These are phyloP conservation scores for Diaporthe ilicicola DNA, from an alignment of 2,329 filamentous ascomycete genomes.

Conservation along the genomic window DNA sequence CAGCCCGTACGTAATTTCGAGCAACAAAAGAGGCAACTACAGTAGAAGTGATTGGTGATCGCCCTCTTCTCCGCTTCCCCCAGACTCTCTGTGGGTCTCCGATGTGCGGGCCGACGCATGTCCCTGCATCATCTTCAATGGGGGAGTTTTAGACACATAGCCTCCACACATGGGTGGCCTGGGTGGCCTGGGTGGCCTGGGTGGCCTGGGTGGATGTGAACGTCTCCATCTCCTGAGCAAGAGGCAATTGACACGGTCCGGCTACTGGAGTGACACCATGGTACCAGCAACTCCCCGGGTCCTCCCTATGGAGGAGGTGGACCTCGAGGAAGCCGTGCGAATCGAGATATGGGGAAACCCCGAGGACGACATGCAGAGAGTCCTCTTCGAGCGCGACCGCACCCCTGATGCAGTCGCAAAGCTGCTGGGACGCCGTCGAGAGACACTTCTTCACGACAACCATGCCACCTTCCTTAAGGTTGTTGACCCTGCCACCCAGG, in stretches of 20 bases:
- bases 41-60: background rate
- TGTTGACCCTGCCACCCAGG: background rate
- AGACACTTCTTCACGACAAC: background rate
- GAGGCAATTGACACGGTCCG: background rate
- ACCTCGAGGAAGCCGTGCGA: background rate
- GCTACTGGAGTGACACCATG: background rate
- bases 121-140: too few species aligned
- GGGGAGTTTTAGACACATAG: background rate
- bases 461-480: background rate
- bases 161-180: background rate
- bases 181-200: too few species aligned
- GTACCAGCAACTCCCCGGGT: background rate
- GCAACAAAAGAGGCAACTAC: background rate
- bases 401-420: background rate
- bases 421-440: background rate
- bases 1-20: background rate
- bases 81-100: background rate
- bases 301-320: slow-evolving; percentile 4
- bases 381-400: slow-evolving; percentile 2
- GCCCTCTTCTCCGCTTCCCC: background rate
- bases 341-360: slow-evolving; percentile 8
- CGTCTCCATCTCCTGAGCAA: background rate
- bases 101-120: background rate
- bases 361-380: slow-evolving; percentile 1
- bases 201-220: too few species aligned